Conservation (phyloP, 345 rosid genomes). For the Acer negundo region DNA sequence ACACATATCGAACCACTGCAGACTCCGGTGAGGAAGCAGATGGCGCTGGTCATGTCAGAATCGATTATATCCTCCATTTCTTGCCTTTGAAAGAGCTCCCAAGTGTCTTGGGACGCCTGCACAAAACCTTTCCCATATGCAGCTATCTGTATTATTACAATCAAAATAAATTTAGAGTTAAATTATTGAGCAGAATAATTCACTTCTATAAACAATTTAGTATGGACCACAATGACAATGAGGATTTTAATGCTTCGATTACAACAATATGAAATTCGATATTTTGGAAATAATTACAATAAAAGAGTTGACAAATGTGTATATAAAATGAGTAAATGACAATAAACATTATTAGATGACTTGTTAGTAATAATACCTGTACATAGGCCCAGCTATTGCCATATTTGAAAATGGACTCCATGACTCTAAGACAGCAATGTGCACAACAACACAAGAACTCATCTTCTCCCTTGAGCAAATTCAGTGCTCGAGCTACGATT, state of each 20-base stretch:
- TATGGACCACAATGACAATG: not conserved
- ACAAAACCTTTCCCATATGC: constrained; percentile 95
- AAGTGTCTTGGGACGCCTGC: constrained; percentile 87
- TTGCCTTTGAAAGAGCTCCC: constrained; percentile 66
- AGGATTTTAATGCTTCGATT: not conserved
- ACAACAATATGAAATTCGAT: not conserved
- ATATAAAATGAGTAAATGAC: not conserved
- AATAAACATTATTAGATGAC: not conserved
- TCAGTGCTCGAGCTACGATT: constrained; percentile 78
- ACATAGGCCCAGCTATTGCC: constrained; percentile 99
- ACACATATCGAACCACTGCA: constrained; percentile 96
- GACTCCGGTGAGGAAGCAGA: constrained; percentile 91
- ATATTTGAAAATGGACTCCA: constrained; percentile 69
- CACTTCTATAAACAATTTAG: not conserved
- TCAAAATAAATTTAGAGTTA: not conserved
- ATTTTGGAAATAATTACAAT: not conserved
- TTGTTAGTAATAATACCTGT: constrained; percentile 55
- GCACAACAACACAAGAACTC: constrained; percentile 99
- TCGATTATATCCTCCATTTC: constrained; percentile 69
- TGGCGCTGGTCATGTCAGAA: constrained; percentile 82
- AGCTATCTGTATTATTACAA: constrained; percentile 59
- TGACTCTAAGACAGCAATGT: constrained; percentile 85
- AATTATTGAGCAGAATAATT: not conserved
- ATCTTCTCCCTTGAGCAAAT: constrained; percentile 94
- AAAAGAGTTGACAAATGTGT: not conserved